phyloP scores from a whole-genome alignment of 192 early-diverging fungal genomes.

The Gigaspora rosea region DNA sequence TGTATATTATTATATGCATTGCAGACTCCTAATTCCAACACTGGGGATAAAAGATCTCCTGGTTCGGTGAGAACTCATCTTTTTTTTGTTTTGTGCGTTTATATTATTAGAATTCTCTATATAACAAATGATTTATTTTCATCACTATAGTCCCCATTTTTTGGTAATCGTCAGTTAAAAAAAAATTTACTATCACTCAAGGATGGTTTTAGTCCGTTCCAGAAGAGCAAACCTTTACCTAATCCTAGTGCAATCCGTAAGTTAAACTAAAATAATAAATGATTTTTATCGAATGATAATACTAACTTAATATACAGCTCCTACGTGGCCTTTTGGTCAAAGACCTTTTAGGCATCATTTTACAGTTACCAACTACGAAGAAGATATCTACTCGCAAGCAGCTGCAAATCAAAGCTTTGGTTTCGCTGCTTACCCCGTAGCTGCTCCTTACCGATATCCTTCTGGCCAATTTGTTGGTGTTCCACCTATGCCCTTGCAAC shows the following conservation, averaged over 20 bases:
- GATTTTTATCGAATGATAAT: background rate
- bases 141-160: conserved; percentile 33
- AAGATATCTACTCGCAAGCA: conserved; percentile 49
- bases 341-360: conserved; percentile 56
- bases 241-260: conserved; percentile 46
- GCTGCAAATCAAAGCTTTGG: conserved; percentile 43
- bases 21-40: conserved; percentile 15
- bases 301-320: conserved; percentile 36
- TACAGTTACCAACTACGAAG: conserved; percentile 50
- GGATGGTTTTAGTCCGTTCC: conserved; percentile 49
- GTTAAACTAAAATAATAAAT: background rate
- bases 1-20: conserved; percentile 16
- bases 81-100: background rate
- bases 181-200: conserved; percentile 38
- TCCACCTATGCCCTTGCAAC: conserved; percentile 53
- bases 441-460: conserved; percentile 39
- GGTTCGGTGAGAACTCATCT: conserved; percentile 20
- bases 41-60: conserved; percentile 30
- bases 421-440: conserved; percentile 37
- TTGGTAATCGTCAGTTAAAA: conserved; percentile 35
- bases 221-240: conserved; percentile 40
- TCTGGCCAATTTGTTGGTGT: conserved; percentile 44
- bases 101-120: background rate
- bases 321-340: conserved; percentile 60
- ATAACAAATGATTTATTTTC: background rate